Evolutionary conservation across 192 early-diverging fungal genomes (phyloP).

Genomic region (Coemansia sp.): DNA sequence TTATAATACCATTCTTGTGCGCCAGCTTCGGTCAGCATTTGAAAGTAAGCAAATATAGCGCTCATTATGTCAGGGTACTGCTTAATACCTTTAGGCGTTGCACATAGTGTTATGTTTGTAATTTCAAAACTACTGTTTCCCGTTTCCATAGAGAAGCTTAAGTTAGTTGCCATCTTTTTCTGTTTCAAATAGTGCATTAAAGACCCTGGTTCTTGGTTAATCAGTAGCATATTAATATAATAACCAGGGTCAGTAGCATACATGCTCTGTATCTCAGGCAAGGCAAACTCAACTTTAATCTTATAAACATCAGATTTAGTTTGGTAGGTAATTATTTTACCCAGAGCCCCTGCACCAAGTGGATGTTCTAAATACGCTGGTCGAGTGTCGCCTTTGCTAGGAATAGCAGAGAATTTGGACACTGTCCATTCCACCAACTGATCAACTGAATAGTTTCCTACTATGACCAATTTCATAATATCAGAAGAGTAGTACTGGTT

Average conservation of each 20-base stretch:
- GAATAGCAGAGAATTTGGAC: conserved; percentile 72
- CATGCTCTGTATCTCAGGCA: conserved; percentile 66
- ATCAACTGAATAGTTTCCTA: conserved; percentile 79
- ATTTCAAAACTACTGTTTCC: neutral
- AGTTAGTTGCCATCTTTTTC: neutral
- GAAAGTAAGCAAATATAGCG: neutral
- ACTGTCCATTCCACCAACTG: conserved; percentile 74
- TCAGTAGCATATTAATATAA: neutral
- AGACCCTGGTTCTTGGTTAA: neutral
- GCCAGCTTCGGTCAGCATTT: neutral
- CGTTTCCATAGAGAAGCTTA: neutral
- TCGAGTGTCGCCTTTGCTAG: conserved; percentile 65
- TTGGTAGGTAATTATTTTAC: conserved; percentile 57
- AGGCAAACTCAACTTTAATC: conserved; percentile 75
- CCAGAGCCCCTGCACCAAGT: conserved; percentile 64
- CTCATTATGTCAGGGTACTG: neutral
- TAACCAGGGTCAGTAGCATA: neutral
- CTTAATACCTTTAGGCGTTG: neutral
- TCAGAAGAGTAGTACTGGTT: conserved; percentile 87
- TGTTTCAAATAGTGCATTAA: neutral
- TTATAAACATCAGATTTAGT: conserved; percentile 64
- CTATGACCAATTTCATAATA: conserved; percentile 85
- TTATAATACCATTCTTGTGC: neutral
- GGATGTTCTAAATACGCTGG: conserved; percentile 64
- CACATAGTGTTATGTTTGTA: neutral